Conservation (phyloP, 2,329 filamentous ascomycete genomes). For the Neodidymelliopsis sp. region DNA sequence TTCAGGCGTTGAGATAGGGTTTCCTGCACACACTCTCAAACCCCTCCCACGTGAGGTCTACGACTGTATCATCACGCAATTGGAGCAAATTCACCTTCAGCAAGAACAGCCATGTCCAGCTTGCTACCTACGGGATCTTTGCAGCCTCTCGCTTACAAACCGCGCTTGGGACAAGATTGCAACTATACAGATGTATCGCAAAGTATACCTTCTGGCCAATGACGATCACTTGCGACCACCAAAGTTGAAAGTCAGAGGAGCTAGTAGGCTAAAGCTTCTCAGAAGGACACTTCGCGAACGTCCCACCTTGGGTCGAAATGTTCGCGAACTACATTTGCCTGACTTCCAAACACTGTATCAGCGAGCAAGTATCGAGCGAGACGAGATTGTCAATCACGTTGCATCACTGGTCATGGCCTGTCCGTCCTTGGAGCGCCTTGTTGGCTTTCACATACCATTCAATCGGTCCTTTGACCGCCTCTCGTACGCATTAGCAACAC, state of each 20-base stretch:
- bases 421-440: conserved; percentile 63
- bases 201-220: conserved; percentile 57
- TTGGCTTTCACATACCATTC: conserved; percentile 62
- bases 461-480: conserved; percentile 62
- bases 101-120: conserved; percentile 55
- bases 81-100: conserved; percentile 55
- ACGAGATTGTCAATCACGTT: conserved; percentile 60
- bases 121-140: conserved; percentile 63
- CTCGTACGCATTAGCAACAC: conserved; percentile 63
- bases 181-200: conserved; percentile 55
- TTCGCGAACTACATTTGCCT: conserved; percentile 62
- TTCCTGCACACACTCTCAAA: conserved; percentile 51
- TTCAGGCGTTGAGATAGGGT: conserved; percentile 18
- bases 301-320: conserved; percentile 59
- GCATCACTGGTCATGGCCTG: conserved; percentile 66
- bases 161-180: conserved; percentile 64
- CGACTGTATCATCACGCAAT: conserved; percentile 60
- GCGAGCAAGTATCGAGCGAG: conserved; percentile 51
- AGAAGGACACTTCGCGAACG: conserved; percentile 62
- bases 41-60: conserved; percentile 62
- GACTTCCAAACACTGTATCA: conserved; percentile 54
- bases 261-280: conserved; percentile 61
- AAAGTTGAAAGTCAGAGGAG: conserved; percentile 56
- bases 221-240: conserved; percentile 44
- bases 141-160: conserved; percentile 61